Evolutionary conservation across 257 asterid species (phyloP), one percentile per base, ranked within the genome.

Genomic region (Nicotiana knightiana): DNA sequence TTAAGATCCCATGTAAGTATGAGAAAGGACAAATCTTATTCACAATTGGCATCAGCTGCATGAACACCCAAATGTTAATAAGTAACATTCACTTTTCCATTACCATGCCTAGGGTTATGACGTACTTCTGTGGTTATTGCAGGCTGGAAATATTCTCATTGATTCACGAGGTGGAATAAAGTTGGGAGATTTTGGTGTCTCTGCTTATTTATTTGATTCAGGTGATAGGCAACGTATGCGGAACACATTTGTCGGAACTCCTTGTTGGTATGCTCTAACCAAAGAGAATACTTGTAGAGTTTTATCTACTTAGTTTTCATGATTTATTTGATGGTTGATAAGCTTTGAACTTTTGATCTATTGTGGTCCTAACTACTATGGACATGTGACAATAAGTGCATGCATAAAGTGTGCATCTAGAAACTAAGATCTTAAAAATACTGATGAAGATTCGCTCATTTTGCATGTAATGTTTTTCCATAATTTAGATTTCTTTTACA

Each of bases 171-270:
- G 98, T 77, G 94, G 89, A 83, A 88, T 96, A 90, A 96, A 96
- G 84, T 84, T 96, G 86, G 99, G 99, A 76, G 99, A 96, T 89
- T 96, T 96, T 89, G 99, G 99, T 68, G 99, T 96, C 80, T 96
- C 99, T 87, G 98, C 99, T 78, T 93, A 91, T 90, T 85, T 96
- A 85, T 96, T 96, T 89, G 99, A 94, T 90, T 87, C 97, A 59
- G 98, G 98, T 84, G 98, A 94, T 84, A 89, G 99, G 85, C 97
- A 92, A 80, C 97, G 98, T 39, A 88, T 85, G 87, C 92, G 99
- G 91, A 94, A 94, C 86, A 96, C 98, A 81, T 96, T 96, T 87
- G 97, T 93, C 70, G 99, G 99, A 58, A 94, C 99, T 81, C 99
- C 99, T 79, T 96, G 99, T 91, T 96, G 98, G 99, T 96, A 96